These are phyloP conservation scores for Gilbertella persicaria DNA, from an alignment of 371 early-diverging fungal genomes.

Conservation along the genomic window DNA sequence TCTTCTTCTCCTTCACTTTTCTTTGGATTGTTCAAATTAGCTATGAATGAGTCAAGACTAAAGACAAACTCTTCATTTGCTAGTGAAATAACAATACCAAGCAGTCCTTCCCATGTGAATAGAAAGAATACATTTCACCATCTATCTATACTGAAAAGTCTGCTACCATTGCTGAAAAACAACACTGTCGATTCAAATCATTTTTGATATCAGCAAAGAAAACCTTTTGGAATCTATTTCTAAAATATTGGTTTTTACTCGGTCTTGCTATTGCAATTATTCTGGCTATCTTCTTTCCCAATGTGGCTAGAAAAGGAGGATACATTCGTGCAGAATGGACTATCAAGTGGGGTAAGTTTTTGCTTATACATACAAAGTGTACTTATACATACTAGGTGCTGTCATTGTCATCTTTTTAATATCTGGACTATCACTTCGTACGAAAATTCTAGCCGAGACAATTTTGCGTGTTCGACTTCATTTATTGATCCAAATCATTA, in stretches of 20 bases:
- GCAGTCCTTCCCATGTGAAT: background rate
- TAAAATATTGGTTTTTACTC: slow-evolving; percentile 44
- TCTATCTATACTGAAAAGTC: slow-evolving; percentile 13
- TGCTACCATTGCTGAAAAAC: slow-evolving; percentile 12
- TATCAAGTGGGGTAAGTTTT: slow-evolving; percentile 60
- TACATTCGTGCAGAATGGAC: slow-evolving; percentile 60
- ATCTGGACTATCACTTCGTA: slow-evolving; percentile 71
- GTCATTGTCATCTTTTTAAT: slow-evolving; percentile 72
- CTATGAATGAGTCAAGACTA: slow-evolving; percentile 30
- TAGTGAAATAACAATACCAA: slow-evolving; percentile 23
- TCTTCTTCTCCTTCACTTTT: slow-evolving; percentile 26
- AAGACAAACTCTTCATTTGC: slow-evolving; percentile 27
- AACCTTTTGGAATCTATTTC: slow-evolving; percentile 10
- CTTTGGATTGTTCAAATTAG: slow-evolving; percentile 28
- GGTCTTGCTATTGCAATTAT: slow-evolving; percentile 59
- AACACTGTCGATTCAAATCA: slow-evolving; percentile 25
- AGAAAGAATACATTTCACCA: slow-evolving; percentile 10
- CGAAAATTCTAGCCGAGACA: slow-evolving; percentile 60
- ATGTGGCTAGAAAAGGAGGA: slow-evolving; percentile 60
- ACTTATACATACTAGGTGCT: slow-evolving; percentile 34
- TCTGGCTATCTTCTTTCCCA: slow-evolving; percentile 59
- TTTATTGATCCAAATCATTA: slow-evolving; percentile 64
- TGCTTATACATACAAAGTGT: background rate
- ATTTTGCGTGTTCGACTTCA: slow-evolving; percentile 65
- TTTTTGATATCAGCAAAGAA: slow-evolving; percentile 25